Conservation (phyloP, 1,284 basidiomycete genomes). For the Trichosporon asahii region DNA sequence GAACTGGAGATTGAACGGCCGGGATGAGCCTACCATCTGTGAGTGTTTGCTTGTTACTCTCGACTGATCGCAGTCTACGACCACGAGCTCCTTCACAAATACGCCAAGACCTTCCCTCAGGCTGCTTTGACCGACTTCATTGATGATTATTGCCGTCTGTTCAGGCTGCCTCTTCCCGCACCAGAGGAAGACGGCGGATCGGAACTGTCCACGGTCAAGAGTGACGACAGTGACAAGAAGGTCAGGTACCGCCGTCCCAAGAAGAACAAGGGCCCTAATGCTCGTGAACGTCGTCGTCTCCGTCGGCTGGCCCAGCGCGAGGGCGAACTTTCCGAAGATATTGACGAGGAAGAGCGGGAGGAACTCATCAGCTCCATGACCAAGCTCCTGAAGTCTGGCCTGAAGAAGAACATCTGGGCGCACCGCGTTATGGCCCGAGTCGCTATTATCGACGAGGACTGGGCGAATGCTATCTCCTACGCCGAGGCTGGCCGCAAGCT, state of each 20-base stretch:
- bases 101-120: slow-evolving; percentile 66
- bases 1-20: slow-evolving; percentile 67
- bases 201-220: not conserved
- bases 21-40: slow-evolving; percentile 68
- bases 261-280: slow-evolving; percentile 28
- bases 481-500: slow-evolving; percentile 67
- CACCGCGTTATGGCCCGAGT: slow-evolving; percentile 68
- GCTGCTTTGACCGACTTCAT: slow-evolving; percentile 62
- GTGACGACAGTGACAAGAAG: slow-evolving; percentile 27
- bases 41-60: slow-evolving; percentile 30
- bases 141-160: slow-evolving; percentile 65
- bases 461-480: slow-evolving; percentile 66
- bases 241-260: slow-evolving; percentile 10
- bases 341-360: slow-evolving; percentile 46
- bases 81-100: slow-evolving; percentile 61
- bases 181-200: slow-evolving; percentile 53
- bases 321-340: slow-evolving; percentile 39
- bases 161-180: slow-evolving; percentile 55
- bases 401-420: slow-evolving; percentile 66
- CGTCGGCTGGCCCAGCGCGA: slow-evolving; percentile 36
- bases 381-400: slow-evolving; percentile 33
- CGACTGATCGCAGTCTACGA: slow-evolving; percentile 60
- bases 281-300: slow-evolving; percentile 37
- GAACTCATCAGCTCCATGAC: slow-evolving; percentile 44
- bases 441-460: slow-evolving; percentile 73